Conservation (phyloP, 805 yeast genomes). For the Lachancea mirantina region DNA sequence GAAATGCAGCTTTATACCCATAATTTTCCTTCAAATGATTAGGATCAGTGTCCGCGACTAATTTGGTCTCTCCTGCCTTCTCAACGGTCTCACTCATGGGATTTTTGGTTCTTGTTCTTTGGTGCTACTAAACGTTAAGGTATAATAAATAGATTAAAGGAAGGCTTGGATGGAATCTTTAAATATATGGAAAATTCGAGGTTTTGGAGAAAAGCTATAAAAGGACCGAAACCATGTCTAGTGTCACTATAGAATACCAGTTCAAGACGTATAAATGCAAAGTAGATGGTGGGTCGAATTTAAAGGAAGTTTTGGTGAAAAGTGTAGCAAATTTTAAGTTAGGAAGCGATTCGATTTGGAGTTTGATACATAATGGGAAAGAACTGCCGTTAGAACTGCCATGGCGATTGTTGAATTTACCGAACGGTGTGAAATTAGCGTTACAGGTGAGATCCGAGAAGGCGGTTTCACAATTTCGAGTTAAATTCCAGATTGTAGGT, state of each 20-base stretch:
- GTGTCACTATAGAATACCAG: slow-evolving; percentile 32
- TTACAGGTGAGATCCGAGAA: slow-evolving; percentile 14
- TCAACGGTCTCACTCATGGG: neutral
- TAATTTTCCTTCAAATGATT: slow-evolving; percentile 10
- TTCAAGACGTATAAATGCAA: slow-evolving; percentile 31
- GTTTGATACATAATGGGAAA: slow-evolving; percentile 27
- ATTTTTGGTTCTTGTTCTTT: no score
- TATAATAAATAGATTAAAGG: neutral
- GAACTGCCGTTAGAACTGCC: slow-evolving; percentile 37
- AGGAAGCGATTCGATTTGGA: slow-evolving; percentile 15
- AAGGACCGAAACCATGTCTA: slow-evolving; percentile 27
- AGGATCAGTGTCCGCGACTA: slow-evolving; percentile 1
- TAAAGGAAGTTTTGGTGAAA: slow-evolving; percentile 33
- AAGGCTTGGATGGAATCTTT: neutral
- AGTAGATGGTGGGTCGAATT: slow-evolving; percentile 31
- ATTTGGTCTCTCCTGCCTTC: no score
- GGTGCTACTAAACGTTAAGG: no score
- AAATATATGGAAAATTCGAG: neutral
- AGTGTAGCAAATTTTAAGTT: slow-evolving; percentile 36
- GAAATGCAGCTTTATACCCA: slow-evolving; percentile 31
- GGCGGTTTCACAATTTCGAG: slow-evolving; percentile 14
- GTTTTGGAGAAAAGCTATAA: neutral
- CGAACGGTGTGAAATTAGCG: slow-evolving; percentile 39
- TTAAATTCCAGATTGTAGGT: slow-evolving; percentile 28
- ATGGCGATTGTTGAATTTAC: slow-evolving; percentile 36